Conservation (phyloP, 2,329 filamentous ascomycete species). For the Thielaviopsis euricoi region DNA sequence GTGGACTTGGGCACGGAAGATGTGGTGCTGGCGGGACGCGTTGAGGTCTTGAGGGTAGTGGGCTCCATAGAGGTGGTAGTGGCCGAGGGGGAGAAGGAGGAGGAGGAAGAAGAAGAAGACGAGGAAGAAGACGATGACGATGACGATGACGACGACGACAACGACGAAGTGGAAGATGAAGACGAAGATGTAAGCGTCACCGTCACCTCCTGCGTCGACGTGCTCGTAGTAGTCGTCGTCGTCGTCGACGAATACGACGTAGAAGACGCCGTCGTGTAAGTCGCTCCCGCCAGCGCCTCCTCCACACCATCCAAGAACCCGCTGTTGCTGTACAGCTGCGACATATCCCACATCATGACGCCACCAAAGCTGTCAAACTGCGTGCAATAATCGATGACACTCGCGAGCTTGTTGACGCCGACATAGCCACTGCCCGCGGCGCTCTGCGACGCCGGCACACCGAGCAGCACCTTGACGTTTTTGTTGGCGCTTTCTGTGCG, state of each 20-base stretch:
- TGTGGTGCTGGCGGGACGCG: not conserved
- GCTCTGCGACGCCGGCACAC: conserved; percentile 21
- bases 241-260: not conserved
- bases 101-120: too few relatives aligned
- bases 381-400: conserved; percentile 24
- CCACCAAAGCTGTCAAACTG: conserved; percentile 25
- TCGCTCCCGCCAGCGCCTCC: conserved; percentile 17
- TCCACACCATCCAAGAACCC: conserved; percentile 35
- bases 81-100: not conserved
- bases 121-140: not conserved
- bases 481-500: conserved; percentile 37
- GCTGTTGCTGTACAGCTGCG: conserved; percentile 29
- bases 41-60: not conserved
- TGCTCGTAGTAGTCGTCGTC: conserved; percentile 2
- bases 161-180: too few relatives aligned
- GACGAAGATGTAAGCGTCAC: not conserved
- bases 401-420: conserved; percentile 18
- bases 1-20: conserved; percentile 6
- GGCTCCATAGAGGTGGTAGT: not conserved
- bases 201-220: not conserved
- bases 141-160: too few relatives aligned
- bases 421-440: conserved; percentile 26
- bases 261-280: not conserved
- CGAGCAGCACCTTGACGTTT: conserved; percentile 28
- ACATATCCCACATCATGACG: conserved; percentile 30